Base-by-base conservation (phyloP, 352 stramenopile species). In the Thalassiosira ordinaria region DNA sequence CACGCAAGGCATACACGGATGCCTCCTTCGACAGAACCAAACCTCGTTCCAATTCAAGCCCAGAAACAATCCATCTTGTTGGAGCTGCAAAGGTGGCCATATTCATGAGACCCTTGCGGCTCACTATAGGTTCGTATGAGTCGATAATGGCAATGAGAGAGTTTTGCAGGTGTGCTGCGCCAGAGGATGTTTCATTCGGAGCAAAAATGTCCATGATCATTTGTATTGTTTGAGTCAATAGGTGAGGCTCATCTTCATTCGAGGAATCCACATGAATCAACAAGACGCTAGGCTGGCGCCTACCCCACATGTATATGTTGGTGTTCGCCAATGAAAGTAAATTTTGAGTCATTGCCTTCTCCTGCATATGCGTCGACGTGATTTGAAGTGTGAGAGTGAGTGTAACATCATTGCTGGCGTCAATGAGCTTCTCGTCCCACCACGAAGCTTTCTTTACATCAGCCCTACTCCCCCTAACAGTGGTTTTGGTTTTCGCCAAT, bases 61-160 rank as follows among this genome's bases (percentile, higher is more conserved):
- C 88, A 68, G 74, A 88, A 5, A 92, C 37, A 22, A 92, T 81
- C 84, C 85, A 94, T 73, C 89, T 47, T 20, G 89, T 94, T 41
- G 81, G 84, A 62, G 76, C 79, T 18, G 79, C 80, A 70, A 91
- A 79, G 13, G 77, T 74, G 11, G 88, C 89, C 89, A 94, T 94
- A 46, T 94, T 94, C 35, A 92, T 66, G 6, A 94, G 66, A 14
- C 82, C 79, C 63, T 93, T 94, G 8, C 84, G 81, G 69, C 87
- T 92, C n/a, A 92, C 51, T 9, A 70, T 37, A 9, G 51, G 22
- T 39, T 87, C 62, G 49, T 76, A 51, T 8, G 64, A 77, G 16
- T 86, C 69, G 26, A 91, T 73, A 18, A 78, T 71, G 0, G 67
- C 79, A 49, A 91, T 64, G 5, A 92, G 65, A 56, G 52, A 72